phyloP scores from a whole-genome alignment of 2,329 filamentous ascomycete genomes.

The Cercospora canescens region DNA sequence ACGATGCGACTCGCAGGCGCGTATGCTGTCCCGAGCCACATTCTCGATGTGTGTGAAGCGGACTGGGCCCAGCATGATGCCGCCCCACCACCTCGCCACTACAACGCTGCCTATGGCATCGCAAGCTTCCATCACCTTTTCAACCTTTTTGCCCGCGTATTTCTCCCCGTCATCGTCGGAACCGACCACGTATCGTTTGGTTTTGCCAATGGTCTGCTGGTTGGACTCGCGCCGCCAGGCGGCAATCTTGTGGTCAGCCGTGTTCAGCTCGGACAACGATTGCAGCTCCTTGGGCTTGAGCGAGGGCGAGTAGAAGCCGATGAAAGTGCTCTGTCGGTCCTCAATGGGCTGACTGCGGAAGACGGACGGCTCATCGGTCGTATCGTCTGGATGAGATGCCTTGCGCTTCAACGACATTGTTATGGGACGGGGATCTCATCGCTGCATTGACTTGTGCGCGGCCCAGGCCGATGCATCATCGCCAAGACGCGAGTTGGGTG shows the following conservation, averaged over 20 bases:
- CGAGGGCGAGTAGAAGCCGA: constrained; percentile 51
- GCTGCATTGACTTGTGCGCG: background rate
- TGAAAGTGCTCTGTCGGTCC: constrained; percentile 54
- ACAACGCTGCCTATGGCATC: constrained; percentile 49
- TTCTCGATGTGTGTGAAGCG: constrained; percentile 56
- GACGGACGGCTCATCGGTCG: constrained; percentile 31
- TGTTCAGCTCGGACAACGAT: constrained; percentile 43
- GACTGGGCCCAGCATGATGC: constrained; percentile 53
- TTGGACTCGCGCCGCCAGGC: constrained; percentile 52
- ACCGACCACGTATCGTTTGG: constrained; percentile 44
- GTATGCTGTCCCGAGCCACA: constrained; percentile 50
- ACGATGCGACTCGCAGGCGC: constrained; percentile 39
- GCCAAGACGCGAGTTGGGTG: background rate
- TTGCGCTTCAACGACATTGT: constrained; percentile 35
- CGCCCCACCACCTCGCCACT: constrained; percentile 58
- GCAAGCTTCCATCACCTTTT: constrained; percentile 48
- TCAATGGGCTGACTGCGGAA: constrained; percentile 49
- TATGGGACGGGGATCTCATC: background rate
- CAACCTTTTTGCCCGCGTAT: constrained; percentile 50
- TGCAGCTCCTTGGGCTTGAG: constrained; percentile 45
- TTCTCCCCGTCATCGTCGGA: constrained; percentile 58
- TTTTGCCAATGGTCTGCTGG: constrained; percentile 46
- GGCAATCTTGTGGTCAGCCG: constrained; percentile 53
- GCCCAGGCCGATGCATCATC: background rate
- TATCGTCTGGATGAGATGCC: constrained; percentile 18